A percentile compares a stretch with the other conserved stretches of the same genome.
Evolutionary conservation across 805 yeast species (phyloP).

Genomic region (Hanseniaspora clermontiae): DNA sequence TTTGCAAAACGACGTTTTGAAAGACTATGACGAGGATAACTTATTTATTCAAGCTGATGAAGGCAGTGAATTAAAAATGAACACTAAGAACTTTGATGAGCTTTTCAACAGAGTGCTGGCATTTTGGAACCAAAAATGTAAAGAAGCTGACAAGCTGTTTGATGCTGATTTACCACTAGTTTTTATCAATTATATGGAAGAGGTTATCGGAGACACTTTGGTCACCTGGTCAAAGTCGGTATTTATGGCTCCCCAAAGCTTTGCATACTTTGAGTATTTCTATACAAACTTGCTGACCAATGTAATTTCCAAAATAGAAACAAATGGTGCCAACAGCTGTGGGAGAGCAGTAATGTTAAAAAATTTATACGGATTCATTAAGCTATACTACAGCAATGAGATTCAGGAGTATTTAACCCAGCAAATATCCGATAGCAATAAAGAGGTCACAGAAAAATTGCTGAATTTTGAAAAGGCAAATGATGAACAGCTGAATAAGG

Average conservation of each 20-base stretch:
- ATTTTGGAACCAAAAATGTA: conserved; percentile 29
- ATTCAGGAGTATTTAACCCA: conserved; percentile 15
- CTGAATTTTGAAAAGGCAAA: conserved; percentile 10
- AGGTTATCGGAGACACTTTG: conserved; percentile 29
- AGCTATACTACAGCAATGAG: conserved; percentile 1
- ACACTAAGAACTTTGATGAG: conserved; percentile 19
- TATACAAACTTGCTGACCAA: conserved; percentile 20
- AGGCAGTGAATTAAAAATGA: conserved; percentile 16
- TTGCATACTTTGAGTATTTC: conserved; percentile 25
- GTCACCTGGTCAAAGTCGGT: conserved; percentile 22
- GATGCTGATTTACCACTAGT: conserved; percentile 30
- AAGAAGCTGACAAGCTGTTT: conserved; percentile 31
- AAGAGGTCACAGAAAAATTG: conserved; percentile 1
- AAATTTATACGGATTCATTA: conserved; percentile 7
- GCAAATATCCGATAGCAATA: conserved; percentile 13
- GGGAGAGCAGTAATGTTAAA: conserved; percentile 6
- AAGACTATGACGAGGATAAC: conserved; percentile 19
- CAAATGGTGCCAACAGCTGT: conserved; percentile 1
- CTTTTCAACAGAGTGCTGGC: conserved; percentile 22
- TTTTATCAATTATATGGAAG: conserved; percentile 29
- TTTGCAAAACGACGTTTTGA: conserved; percentile 23
- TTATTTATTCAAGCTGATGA: conserved; percentile 18
- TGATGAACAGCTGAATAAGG: conserved; percentile 13
- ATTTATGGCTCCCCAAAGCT: conserved; percentile 20
- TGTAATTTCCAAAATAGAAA: conserved; percentile 10